phyloP scores from a whole-genome alignment of 805 yeast species.

The Yarrowia sp. region DNA sequence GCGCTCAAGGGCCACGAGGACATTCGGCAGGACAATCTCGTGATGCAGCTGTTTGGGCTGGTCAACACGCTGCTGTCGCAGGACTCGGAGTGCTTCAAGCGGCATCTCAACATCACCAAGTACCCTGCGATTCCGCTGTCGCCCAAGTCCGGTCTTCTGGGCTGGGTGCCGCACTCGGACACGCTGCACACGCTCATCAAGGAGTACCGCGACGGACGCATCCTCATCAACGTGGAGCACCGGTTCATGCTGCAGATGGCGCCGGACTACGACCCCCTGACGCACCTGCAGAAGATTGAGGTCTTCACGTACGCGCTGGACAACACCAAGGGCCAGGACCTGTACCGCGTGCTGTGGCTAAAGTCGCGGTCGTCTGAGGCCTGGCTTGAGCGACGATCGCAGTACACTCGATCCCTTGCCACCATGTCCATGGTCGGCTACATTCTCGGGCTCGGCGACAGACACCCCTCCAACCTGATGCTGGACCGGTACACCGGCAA shows the following conservation, averaged over 20 bases:
- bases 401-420: conserved; percentile 92
- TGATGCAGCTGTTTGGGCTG: conserved; percentile 95
- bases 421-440: conserved; percentile 99
- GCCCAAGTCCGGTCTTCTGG: conserved; percentile 92
- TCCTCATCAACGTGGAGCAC: conserved; percentile 87
- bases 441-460: conserved; percentile 92
- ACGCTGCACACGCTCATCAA: conserved; percentile 91
- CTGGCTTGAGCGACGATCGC: conserved; percentile 96
- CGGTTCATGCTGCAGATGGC: conserved; percentile 97
- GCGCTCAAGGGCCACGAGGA: conserved; percentile 94
- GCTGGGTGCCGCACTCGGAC: conserved; percentile 98
- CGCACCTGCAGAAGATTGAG: conserved; percentile 88
- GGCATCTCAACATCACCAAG: conserved; percentile 89
- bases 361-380: conserved; percentile 95
- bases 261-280: conserved; percentile 87
- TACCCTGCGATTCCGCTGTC: conserved; percentile 94
- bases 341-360: conserved; percentile 93
- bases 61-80: conserved; percentile 85
- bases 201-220: conserved; percentile 81
- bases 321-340: conserved; percentile 93
- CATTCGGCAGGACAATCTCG: conserved; percentile 94
- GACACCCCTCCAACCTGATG: conserved; percentile 97
- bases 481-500: conserved; percentile 91
- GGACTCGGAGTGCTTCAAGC: conserved; percentile 93
- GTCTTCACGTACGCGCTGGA: conserved; percentile 95